Base-by-base conservation (phyloP, 2,329 filamentous ascomycete species). In the Nannizziopsis barbatae region DNA sequence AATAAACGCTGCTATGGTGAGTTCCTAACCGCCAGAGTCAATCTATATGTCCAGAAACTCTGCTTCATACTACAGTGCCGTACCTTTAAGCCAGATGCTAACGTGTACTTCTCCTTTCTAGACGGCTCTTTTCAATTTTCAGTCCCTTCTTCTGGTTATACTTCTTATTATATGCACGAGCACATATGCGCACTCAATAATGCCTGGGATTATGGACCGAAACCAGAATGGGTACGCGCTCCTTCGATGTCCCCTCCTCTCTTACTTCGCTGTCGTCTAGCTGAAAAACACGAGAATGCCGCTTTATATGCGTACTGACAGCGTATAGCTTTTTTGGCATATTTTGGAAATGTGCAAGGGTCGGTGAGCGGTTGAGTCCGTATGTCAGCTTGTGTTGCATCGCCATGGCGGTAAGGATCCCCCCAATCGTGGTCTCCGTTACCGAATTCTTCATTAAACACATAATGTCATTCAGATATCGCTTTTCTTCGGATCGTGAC, bases 101-200 rank as follows among this genome's bases (percentile, higher is more conserved):
- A 47, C 45, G 33, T 7, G 8, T 5, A 2, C 27, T 12, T 22
- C 8, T 22, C 5, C n/a, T 17, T 37, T 33, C 44, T 61, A 95
- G 92, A 85, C 92, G 51, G 92, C 92, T 48, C 83, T 98, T 62
- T 95, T 98, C 81, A 96, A 96, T 72, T 96, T 98, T 74, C 88
- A 95, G 69, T 94, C 88, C 51, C 84, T 96, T 58, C 79, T 98
- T 59, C 80, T 96, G 60, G 90, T 95, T 57, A 81, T 98, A 60
- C 81, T 98, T 45, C 83, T 98, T 58, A 80, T 93, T 58, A 93
- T 96, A 63, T 98, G 92, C 77, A 95, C 92, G 50, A 89, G 86
- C 68, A 81, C 92, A 53, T 96, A 98, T 70, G 78, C 88, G 49
- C 92, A 96, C 73, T 84, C 86, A 60, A 80, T 94, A 55, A 85